These are phyloP conservation scores for Silybum marianum DNA, from an alignment of 129 eudicot genomes.

Conservation along the genomic window DNA sequence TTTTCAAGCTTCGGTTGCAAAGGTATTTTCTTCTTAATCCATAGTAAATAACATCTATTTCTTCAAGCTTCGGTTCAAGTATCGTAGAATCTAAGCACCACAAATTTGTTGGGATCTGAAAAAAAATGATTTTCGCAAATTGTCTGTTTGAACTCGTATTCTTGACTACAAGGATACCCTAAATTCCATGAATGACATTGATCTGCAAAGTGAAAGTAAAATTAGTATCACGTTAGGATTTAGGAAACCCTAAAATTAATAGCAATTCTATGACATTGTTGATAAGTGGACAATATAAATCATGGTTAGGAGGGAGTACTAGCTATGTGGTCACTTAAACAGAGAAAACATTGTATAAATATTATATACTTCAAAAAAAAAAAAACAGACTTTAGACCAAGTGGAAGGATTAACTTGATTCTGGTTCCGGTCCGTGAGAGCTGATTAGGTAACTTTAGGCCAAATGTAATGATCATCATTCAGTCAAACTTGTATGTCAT, in stretches of 20 bases:
- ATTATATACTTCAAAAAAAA: too few relatives aligned
- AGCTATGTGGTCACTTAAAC: constrained; percentile 41
- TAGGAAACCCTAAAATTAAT: background rate
- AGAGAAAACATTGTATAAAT: constrained; percentile 56
- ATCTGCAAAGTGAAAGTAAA: constrained; percentile 44
- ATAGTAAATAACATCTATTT: background rate
- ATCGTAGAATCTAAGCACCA: background rate
- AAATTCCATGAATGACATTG: constrained; percentile 76
- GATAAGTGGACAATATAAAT: background rate
- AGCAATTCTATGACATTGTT: background rate
- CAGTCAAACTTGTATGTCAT: background rate
- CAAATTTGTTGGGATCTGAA: background rate
- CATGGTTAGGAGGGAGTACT: background rate
- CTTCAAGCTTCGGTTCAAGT: background rate
- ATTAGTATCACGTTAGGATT: background rate
- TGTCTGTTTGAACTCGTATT: constrained; percentile 35
- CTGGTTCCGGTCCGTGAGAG: constrained; percentile 82
- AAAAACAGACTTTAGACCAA: too few relatives aligned
- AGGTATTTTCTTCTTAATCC: background rate
- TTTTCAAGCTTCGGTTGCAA: background rate
- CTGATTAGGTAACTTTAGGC: constrained; percentile 30
- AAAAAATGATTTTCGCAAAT: background rate
- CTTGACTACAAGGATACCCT: constrained; percentile 61
- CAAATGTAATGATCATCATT: background rate
- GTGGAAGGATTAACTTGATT: constrained; percentile 86